Base-by-base conservation (phyloP, 2,329 filamentous ascomycete genomes). In the Beauveria caledonica region DNA sequence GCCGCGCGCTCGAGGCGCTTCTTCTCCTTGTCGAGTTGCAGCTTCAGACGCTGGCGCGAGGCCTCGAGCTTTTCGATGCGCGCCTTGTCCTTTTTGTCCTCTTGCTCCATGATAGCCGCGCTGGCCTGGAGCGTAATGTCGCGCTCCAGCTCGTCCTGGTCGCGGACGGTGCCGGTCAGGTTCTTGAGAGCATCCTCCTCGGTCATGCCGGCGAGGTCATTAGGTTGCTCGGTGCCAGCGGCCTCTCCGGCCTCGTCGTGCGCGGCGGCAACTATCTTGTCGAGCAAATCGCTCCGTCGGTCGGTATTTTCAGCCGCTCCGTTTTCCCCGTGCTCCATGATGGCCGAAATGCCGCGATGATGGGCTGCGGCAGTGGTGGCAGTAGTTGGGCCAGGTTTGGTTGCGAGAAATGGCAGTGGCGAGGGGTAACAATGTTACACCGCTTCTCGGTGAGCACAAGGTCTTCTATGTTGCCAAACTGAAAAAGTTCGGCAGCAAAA, bases 91-190 rank as follows among this genome's bases (percentile, higher is more conserved):
- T 80, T 80, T 67, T 83, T 82, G 65, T 87, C 84, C 63, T 88
- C 85, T 45, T 80, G 80, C 60, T 86, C 83, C 49, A 81, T 81
- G 60, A 87, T 71, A 0, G 80, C 82, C 19, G 80, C 75, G 59
- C 81, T 85, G 4, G 84, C 85, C 65, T 87, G 81, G 17, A 79
- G 71, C 1, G 83, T 83, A 64, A 97, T 95, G 68, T 96, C 92
- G 63, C 91, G 83, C 73, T 97, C 93, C 21, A 97, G 77, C 62
- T 97, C 92, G 75, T 92, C 87, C 72, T 97, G 93, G 68, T 96
- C 86, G 61, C 90, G 86, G 23, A 94, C 85, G 61, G 86, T 81
- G 56, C 86, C 82, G 5, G 87, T 86, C 45, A 92, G 75, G 48
- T 81, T 81, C 61, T 80, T 78, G 29, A 92, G 75, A 21, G 82